phyloP scores from a whole-genome alignment of 768 basidiomycete species.

The Mycena maculata region DNA sequence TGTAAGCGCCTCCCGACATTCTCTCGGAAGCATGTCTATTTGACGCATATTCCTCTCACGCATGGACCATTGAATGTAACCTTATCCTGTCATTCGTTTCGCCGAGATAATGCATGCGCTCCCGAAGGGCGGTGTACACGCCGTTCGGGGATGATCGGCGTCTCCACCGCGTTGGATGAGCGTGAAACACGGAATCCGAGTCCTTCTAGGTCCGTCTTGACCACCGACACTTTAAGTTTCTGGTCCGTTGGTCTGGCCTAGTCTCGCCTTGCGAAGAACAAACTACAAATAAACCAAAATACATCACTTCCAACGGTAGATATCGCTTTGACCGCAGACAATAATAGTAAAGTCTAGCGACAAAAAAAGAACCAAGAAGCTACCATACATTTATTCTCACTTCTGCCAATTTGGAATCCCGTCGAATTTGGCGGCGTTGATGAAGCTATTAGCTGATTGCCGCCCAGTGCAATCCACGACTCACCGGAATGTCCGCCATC shows the following conservation, averaged over 20 bases:
- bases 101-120: background rate
- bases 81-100: background rate
- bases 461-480: background rate
- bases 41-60: background rate
- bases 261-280: background rate
- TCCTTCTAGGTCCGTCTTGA: background rate
- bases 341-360: background rate
- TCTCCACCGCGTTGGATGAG: background rate
- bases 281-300: background rate
- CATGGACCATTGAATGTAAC: background rate
- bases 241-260: background rate
- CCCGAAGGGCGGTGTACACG: background rate
- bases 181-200: background rate
- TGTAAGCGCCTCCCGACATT: too few relatives aligned
- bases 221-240: background rate
- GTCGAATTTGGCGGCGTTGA: constrained; percentile 2
- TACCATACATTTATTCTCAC: background rate
- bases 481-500: background rate
- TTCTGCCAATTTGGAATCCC: background rate
- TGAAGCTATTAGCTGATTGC: constrained; percentile 1
- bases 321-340: background rate
- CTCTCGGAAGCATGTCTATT: background rate
- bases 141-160: background rate
- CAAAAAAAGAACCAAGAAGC: background rate
- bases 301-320: background rate